Conservation (phyloP, 208 protist species). For the Lotmaria passim region DNA sequence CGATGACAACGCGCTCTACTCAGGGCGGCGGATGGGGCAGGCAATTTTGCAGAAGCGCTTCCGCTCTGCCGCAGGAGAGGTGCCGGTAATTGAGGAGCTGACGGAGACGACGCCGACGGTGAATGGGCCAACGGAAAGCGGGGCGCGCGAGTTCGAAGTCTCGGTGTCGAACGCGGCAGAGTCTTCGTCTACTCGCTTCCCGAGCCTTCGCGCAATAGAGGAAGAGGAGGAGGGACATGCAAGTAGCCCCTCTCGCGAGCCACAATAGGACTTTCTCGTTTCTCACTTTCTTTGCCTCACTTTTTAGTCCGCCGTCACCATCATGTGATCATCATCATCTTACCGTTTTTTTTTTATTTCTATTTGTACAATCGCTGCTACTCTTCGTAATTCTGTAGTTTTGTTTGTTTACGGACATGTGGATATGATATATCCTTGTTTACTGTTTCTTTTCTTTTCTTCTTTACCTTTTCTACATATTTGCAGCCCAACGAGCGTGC, state of each 20-base stretch:
- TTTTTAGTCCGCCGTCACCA: background rate
- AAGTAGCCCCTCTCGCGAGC: background rate
- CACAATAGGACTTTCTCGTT: slow-evolving; percentile 14
- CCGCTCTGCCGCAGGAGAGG: slow-evolving; percentile 2
- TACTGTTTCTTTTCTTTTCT: background rate
- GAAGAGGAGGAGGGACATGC: background rate
- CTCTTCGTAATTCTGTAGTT: no score
- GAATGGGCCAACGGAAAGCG: background rate
- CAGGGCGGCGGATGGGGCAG: slow-evolving; percentile 22
- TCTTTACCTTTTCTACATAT: background rate
- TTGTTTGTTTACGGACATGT: no score
- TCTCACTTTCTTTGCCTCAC: background rate
- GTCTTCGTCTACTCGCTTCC: slow-evolving; percentile 7
- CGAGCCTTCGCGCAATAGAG: background rate
- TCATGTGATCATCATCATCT: background rate
- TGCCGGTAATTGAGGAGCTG: slow-evolving; percentile 33
- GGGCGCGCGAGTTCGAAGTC: slow-evolving; percentile 25
- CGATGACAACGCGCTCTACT: slow-evolving; percentile 22
- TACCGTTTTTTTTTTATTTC: slow-evolving; percentile 3
- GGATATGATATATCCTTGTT: background rate
- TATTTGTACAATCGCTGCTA: no score
- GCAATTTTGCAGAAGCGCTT: slow-evolving; percentile 23
- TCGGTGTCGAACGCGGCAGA: slow-evolving; percentile 7
- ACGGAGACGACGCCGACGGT: background rate
- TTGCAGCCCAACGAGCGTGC: no score